Evolutionary conservation across 129 eudicot genomes (phyloP).

Genomic region (Deinandra increscens): DNA sequence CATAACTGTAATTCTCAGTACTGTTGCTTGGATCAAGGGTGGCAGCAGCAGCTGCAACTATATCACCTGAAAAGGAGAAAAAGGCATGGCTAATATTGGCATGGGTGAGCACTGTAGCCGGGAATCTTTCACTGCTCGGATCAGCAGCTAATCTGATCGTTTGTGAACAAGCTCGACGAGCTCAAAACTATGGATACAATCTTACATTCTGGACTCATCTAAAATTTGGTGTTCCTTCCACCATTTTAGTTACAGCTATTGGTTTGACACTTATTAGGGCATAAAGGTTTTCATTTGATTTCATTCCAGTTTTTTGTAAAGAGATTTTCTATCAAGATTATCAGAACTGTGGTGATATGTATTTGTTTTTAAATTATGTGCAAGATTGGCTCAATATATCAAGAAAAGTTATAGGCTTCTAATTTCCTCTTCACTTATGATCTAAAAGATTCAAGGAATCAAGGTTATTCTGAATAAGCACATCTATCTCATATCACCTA

Average conservation of each 20-base stretch:
- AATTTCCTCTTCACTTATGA: too few relatives aligned
- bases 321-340: background rate
- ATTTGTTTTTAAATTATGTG: background rate
- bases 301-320: background rate
- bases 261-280: conserved; percentile 75
- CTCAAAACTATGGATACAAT: conserved; percentile 64
- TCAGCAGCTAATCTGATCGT: conserved; percentile 95
- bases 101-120: conserved; percentile 94
- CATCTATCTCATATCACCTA: too few relatives aligned
- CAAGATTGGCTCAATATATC: background rate
- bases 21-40: conserved; percentile 74
- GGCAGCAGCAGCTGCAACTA: conserved; percentile 80
- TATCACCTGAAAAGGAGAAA: conserved; percentile 71
- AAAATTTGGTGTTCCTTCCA: conserved; percentile 88
- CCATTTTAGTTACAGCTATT: conserved; percentile 69
- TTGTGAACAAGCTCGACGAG: conserved; percentile 91
- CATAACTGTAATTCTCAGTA: conserved; percentile 37
- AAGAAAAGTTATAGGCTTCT: background rate
- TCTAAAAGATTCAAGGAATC: too few relatives aligned
- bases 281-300: conserved; percentile 9
- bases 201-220: conserved; percentile 77
- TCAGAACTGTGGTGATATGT: background rate
- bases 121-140: conserved; percentile 77
- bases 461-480: too few relatives aligned
- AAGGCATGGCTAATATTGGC: conserved; percentile 91